Evolutionary conservation across 2,329 filamentous ascomycete genomes (phyloP).

Genomic region (Blastomyces parvus): DNA sequence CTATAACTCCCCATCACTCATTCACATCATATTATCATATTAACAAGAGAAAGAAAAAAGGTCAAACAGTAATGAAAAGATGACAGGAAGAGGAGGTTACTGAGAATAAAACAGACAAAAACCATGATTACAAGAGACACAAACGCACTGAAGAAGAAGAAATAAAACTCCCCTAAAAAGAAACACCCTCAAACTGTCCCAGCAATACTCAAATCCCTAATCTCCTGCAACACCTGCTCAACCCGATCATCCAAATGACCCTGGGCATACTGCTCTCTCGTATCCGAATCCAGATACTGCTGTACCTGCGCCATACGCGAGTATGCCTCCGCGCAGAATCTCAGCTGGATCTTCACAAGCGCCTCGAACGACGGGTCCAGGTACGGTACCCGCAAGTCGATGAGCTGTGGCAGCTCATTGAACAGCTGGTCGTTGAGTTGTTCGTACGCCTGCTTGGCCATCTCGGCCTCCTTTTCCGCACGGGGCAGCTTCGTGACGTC

Average conservation of each 20-base stretch:
- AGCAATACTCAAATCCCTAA: constrained; percentile 88
- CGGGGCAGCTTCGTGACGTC: constrained; percentile 93
- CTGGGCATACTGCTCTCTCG: constrained; percentile 88
- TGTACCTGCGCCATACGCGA: constrained; percentile 98
- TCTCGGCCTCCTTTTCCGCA: constrained; percentile 91
- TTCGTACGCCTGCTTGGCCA: constrained; percentile 88
- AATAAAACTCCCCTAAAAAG: constrained; percentile 4
- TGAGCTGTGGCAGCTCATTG: constrained; percentile 84
- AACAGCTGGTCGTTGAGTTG: constrained; percentile 95
- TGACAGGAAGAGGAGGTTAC: too few species aligned
- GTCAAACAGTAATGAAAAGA: too few species aligned
- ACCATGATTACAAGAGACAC: neutral
- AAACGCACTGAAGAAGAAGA: neutral
- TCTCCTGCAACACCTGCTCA: constrained; percentile 93
- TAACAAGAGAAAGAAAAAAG: too few species aligned
- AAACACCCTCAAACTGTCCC: constrained; percentile 47
- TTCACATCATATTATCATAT: too few species aligned
- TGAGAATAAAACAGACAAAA: too few species aligned
- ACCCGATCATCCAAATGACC: constrained; percentile 85
- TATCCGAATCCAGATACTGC: constrained; percentile 93
- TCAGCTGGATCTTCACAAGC: constrained; percentile 93
- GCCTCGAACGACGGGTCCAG: constrained; percentile 96
- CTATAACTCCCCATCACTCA: too few species aligned
- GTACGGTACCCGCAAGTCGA: constrained; percentile 93
- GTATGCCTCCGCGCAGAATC: constrained; percentile 97